A percentile compares a stretch with the other conserved stretches of the same genome.
Conservation (phyloP, 2,329 filamentous ascomycete species). For the Cladosporium phlei region DNA sequence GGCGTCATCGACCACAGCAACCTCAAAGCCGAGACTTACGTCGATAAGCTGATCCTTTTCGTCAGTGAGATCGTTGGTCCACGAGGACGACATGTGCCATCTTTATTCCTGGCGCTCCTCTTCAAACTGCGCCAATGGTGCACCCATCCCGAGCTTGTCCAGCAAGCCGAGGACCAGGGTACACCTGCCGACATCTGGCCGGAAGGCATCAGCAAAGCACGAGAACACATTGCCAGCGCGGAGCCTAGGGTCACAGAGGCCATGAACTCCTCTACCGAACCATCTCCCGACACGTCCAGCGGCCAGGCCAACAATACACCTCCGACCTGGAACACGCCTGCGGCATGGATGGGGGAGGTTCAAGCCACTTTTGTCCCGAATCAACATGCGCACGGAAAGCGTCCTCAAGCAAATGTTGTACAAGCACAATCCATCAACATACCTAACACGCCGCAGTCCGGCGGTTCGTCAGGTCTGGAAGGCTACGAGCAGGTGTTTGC, state of each 20-base stretch:
- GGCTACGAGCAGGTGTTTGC: neutral
- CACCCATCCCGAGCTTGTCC: constrained; percentile 22
- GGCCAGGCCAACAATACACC: neutral
- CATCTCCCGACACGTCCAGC: constrained; percentile 1
- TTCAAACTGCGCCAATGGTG: constrained; percentile 31
- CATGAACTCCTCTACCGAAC: constrained; percentile 3
- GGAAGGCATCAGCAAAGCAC: constrained; percentile 10
- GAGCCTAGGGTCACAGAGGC: constrained; percentile 2
- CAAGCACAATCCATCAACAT: constrained; percentile 10
- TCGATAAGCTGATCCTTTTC: constrained; percentile 65
- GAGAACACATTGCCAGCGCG: neutral
- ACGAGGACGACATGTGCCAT: constrained; percentile 21
- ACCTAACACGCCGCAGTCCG: neutral
- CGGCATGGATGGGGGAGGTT: constrained; percentile 4
- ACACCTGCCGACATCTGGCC: constrained; percentile 13
- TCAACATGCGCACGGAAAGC: neutral
- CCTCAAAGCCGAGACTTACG: constrained; percentile 61
- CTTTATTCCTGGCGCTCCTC: constrained; percentile 27
- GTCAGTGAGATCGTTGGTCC: constrained; percentile 58
- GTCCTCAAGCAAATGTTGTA: neutral
- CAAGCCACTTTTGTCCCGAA: neutral
- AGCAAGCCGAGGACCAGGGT: constrained; percentile 8
- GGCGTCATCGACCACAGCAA: constrained; percentile 63
- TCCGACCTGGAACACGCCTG: constrained; percentile 2
- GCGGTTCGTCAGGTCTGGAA: neutral